Base-by-base conservation (phyloP, 805 yeast genomes). In the Yarrowia sp. region DNA sequence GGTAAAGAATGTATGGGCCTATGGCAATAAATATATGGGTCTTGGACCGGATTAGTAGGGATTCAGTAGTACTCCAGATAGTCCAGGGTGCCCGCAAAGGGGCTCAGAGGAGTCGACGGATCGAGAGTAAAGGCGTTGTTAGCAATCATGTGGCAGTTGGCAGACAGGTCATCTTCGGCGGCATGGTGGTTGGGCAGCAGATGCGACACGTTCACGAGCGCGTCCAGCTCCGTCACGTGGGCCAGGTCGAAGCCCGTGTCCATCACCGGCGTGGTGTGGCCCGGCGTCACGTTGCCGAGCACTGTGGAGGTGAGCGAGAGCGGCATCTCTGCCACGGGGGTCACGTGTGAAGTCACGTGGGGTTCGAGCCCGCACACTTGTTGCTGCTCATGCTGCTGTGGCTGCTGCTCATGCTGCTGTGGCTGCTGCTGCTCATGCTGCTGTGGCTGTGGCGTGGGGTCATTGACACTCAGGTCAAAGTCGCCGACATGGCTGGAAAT, bases 251-350 rank as follows among this genome's bases (percentile, higher is more conserved):
- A 48, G 7, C 54, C 38, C 14, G 24, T 11, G 38, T 32, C 54
- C n/a, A 30, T 38, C 1, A 48, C 28, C 0, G 54, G 54, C 3
- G 54, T 48, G 2, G 54, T 48, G 54, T 48, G 54, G 32, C 54
- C 54, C 14, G 54, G 54, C 28, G 54, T 48, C 19, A 48, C 38
- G 54, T 48, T 30, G 24, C 54, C 54, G 38, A 48, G 54, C 8
- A 12, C 19, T 3, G 48, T 14, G 3, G 46, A 12, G 22, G 32
- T 43, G 48, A 24, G 19, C n/a, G n/a, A n/a, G n/a, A n/a, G n/a
- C n/a, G n/a, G n/a, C n/a, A n/a, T n/a, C n/a, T n/a, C n/a, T n/a
- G n/a, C n/a, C n/a, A n/a, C n/a, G n/a, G n/a, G n/a, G n/a, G 17
- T 41, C 28, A 21, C 28, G n/a, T 41, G 46, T n/a, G n/a, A n/a